Conservation (phyloP, 2,329 filamentous ascomycete species). For the Cladophialophora yegresii region DNA sequence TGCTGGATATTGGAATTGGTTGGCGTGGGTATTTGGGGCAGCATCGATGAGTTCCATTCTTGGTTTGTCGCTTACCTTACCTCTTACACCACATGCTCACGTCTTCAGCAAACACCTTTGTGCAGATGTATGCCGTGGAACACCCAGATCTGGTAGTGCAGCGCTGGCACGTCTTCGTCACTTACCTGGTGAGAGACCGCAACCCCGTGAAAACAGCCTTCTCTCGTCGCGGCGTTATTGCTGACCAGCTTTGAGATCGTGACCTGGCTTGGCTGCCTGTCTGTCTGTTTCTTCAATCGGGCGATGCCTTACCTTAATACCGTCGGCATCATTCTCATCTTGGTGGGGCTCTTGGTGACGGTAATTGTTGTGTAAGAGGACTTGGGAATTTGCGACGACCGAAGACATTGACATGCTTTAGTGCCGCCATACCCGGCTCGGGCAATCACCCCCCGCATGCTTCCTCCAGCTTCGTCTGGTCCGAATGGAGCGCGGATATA, state of each 20-base stretch:
- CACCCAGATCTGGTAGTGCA: constrained; percentile 54
- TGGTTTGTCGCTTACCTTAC: constrained; percentile 31
- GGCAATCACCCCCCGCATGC: constrained; percentile 42
- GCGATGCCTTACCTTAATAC: constrained; percentile 39
- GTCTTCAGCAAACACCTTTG: constrained; percentile 53
- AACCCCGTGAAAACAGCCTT: background rate
- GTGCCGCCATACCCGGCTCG: constrained; percentile 28
- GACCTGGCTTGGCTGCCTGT: constrained; percentile 30
- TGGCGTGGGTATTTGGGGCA: constrained; percentile 63
- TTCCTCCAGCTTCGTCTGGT: constrained; percentile 59
- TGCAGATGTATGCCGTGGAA: constrained; percentile 63
- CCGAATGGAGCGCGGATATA: constrained; percentile 54
- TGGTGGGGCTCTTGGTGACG: constrained; percentile 50
- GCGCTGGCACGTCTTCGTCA: constrained; percentile 62
- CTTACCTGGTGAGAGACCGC: constrained; percentile 50
- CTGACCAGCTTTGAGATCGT: constrained; percentile 27
- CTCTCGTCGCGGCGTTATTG: background rate
- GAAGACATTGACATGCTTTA: constrained; percentile 5
- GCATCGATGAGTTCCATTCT: constrained; percentile 62
- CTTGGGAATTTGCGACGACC: background rate
- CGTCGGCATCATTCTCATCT: constrained; percentile 54
- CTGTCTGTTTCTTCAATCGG: constrained; percentile 50
- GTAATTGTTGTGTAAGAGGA: constrained; percentile 46
- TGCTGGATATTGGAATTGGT: constrained; percentile 49
- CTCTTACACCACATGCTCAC: constrained; percentile 3